Conservation (phyloP, 2,329 filamentous ascomycete species). For the Colletotrichum lupini region DNA sequence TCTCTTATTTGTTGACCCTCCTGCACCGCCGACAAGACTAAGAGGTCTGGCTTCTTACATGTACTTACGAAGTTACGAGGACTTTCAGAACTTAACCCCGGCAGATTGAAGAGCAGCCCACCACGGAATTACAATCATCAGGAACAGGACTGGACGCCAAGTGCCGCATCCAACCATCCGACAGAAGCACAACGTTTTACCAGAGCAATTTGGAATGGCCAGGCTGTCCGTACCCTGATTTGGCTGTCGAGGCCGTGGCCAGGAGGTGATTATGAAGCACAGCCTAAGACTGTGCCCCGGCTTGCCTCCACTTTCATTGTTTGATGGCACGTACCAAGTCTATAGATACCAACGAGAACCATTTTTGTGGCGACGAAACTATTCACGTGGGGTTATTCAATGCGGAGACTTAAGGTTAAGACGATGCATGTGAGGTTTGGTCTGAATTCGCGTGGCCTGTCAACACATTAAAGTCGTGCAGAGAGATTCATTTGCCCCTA, state of each 20-base stretch:
- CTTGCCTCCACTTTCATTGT: not conserved
- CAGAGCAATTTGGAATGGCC: not conserved
- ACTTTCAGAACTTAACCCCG: not conserved
- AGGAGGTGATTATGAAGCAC: not conserved
- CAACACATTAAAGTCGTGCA: not conserved
- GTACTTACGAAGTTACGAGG: not conserved
- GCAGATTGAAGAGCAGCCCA: not conserved
- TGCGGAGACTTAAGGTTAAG: not conserved
- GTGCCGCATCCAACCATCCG: not conserved
- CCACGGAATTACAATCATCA: constrained; percentile 11
- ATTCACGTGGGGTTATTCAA: not conserved
- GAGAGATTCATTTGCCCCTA: not conserved
- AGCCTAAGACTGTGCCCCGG: not conserved
- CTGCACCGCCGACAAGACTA: not conserved
- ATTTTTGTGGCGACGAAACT: not conserved
- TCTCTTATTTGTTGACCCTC: not conserved
- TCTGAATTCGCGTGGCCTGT: not conserved
- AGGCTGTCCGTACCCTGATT: not conserved
- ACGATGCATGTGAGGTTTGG: not conserved
- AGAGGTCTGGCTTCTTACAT: not conserved
- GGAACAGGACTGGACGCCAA: not conserved
- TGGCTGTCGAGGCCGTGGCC: not conserved
- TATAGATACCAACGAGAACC: not conserved
- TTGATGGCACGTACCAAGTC: not conserved
- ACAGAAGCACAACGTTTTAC: not conserved